Evolutionary conservation across 371 early-diverging fungal genomes (phyloP), one percentile per base, ranked within the genome.

Genomic region (Saksenaea vasiformis): DNA sequence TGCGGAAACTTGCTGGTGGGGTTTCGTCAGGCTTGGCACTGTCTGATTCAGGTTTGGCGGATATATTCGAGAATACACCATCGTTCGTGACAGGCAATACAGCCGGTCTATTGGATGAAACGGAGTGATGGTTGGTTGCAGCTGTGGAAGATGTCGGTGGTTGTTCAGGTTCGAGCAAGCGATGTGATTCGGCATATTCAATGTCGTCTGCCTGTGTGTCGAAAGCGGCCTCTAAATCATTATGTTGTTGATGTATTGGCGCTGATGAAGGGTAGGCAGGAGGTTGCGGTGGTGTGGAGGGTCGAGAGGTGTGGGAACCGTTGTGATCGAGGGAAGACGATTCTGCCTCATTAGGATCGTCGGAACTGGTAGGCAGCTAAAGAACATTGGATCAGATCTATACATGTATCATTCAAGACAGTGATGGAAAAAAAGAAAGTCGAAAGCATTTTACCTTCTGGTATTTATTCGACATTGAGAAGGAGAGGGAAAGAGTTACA

Each of bases 51-150:
- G 88, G 87, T 54, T 85, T 86, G 19, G 87, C 88, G 36, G 84
- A 72, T 53, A 88, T 75, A 53, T 86, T 86, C 14, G 87, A 73
- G 58, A 86, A 88, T n/a, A 88, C 88, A 55, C 88, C 88, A 62
- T 88, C 88, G 43, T 74, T 84, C 1, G 77, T 58, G 13, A 68
- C 63, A 14, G 69, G 72, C 34, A 67, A 43, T 5, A 65, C 61
- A 15, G 71, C 70, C 15, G 69, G 69, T 44, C 47, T 54, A 37
- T 34, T 51, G 36, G 36, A 11, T 26, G 37, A 26, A 13, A n/a
- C 10, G n/a, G 58, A 17, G 10, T 11, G 51, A 47, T 22, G 51
- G 51, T n/a, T 22, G n/a, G 51, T 9, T 19, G 24, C 22, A 5
- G 51, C 22, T 47, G 24, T 5, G 5, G 51, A 47, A 9, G 51